Percentiles rank a stretch among this genome's conserved stretches.
Conservation (phyloP, 1,139 yeast species). For the Geotrichum fermentans region DNA sequence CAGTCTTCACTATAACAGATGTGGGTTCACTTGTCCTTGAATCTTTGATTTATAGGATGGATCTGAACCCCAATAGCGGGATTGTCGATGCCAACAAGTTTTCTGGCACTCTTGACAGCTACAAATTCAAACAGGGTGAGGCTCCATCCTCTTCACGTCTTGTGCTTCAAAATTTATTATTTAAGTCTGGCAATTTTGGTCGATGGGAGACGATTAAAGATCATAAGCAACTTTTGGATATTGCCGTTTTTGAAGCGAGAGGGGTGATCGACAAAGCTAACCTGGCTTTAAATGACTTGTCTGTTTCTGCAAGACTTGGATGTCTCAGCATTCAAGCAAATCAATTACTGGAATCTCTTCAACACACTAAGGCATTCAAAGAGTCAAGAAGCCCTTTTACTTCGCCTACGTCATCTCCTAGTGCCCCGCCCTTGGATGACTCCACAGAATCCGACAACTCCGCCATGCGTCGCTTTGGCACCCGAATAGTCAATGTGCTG, state of each 20-base stretch:
- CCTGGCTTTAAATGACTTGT: constrained; percentile 35
- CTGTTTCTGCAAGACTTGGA: constrained; percentile 34
- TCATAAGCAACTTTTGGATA: constrained; percentile 36
- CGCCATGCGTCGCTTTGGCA: constrained; percentile 29
- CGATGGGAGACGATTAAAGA: constrained; percentile 6
- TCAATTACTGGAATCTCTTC: constrained; percentile 22
- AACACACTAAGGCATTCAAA: constrained; percentile 11
- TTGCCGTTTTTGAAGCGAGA: constrained; percentile 31
- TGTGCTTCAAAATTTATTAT: constrained; percentile 30
- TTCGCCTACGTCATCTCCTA: background rate
- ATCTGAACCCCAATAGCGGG: constrained; percentile 26
- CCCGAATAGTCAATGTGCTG: constrained; percentile 33
- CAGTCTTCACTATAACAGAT: constrained; percentile 29
- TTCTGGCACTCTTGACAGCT: constrained; percentile 37
- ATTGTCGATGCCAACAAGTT: constrained; percentile 27
- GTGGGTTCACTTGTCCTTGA: constrained; percentile 33
- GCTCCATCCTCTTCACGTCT: constrained; percentile 31
- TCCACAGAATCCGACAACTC: background rate
- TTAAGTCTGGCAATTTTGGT: constrained; percentile 26
- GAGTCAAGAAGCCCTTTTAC: background rate
- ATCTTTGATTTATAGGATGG: constrained; percentile 29
- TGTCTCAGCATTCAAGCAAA: constrained; percentile 27
- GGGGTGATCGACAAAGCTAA: constrained; percentile 36
- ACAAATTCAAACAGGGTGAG: constrained; percentile 31
- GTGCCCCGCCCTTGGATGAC: background rate